These are phyloP conservation scores for Yueomyces sp. DNA, from an alignment of 805 yeast species.

Conservation along the genomic window DNA sequence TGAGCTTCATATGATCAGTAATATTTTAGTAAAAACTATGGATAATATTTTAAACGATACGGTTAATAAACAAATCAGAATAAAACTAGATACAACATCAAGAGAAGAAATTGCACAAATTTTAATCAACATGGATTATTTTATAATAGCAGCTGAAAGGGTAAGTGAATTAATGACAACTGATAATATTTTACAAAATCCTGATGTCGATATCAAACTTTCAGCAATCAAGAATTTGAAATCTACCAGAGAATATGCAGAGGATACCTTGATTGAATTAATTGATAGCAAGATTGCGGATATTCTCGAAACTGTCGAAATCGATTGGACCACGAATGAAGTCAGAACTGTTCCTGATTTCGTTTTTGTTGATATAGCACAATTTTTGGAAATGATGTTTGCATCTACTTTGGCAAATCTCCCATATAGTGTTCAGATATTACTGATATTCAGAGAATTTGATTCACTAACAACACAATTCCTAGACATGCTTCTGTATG, in stretches of 20 bases:
- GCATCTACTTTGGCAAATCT: constrained; percentile 71
- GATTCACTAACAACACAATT: constrained; percentile 71
- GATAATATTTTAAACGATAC: constrained; percentile 59
- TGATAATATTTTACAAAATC: constrained; percentile 24
- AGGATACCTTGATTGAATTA: constrained; percentile 65
- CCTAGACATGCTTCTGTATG: constrained; percentile 41
- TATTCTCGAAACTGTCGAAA: constrained; percentile 71
- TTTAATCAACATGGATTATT: constrained; percentile 76
- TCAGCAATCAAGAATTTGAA: constrained; percentile 43
- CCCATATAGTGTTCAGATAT: constrained; percentile 63
- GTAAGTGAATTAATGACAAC: constrained; percentile 33
- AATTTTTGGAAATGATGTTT: constrained; percentile 73
- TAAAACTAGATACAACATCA: constrained; percentile 52
- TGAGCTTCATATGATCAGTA: constrained; percentile 44
- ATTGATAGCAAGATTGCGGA: constrained; percentile 72
- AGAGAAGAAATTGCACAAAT: constrained; percentile 88
- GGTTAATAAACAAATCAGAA: constrained; percentile 49
- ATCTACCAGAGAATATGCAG: constrained; percentile 55
- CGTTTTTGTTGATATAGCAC: constrained; percentile 71
- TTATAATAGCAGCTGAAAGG: constrained; percentile 60
- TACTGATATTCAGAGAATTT: constrained; percentile 75
- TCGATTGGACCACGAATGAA: constrained; percentile 58
- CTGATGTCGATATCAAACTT: constrained; percentile 31
- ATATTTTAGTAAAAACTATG: constrained; percentile 43
- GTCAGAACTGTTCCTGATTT: constrained; percentile 51